phyloP scores from a whole-genome alignment of 75 land plant species.

The Isoetes taiwanensis region DNA sequence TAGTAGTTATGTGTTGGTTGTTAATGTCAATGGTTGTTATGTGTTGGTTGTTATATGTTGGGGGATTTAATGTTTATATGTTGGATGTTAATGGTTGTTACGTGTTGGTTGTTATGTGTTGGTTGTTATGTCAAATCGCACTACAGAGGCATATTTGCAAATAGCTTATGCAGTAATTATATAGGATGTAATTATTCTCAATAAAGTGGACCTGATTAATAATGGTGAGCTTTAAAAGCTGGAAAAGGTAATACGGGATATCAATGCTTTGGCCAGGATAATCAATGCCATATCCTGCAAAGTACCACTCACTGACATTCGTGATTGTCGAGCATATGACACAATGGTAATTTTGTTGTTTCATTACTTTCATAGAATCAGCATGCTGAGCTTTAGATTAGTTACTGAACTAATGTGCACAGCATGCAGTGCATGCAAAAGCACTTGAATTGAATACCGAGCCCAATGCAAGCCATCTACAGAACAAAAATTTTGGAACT shows the following conservation, averaged over 20 bases:
- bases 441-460: neutral
- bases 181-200: constrained; percentile 78
- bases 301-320: constrained; percentile 51
- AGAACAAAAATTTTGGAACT: constrained; percentile 17
- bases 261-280: constrained; percentile 58
- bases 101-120: too few species aligned
- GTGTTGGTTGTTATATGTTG: too few species aligned
- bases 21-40: too few species aligned
- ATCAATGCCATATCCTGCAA: constrained; percentile 56
- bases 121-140: too few species aligned
- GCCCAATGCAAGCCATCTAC: neutral
- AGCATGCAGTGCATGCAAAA: constrained; percentile 9
- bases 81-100: too few species aligned
- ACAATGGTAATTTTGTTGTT: constrained; percentile 34
- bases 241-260: constrained; percentile 42
- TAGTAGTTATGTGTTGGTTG: too few species aligned
- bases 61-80: too few species aligned
- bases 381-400: neutral
- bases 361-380: neutral
- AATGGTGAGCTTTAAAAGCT: constrained; percentile 36
- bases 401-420: neutral
- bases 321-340: constrained; percentile 55
- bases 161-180: neutral
- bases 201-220: constrained; percentile 74
- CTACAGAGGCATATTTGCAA: neutral